Evolutionary conservation across 2,329 filamentous ascomycete genomes (phyloP).

Genomic region (Penicillium sp.): DNA sequence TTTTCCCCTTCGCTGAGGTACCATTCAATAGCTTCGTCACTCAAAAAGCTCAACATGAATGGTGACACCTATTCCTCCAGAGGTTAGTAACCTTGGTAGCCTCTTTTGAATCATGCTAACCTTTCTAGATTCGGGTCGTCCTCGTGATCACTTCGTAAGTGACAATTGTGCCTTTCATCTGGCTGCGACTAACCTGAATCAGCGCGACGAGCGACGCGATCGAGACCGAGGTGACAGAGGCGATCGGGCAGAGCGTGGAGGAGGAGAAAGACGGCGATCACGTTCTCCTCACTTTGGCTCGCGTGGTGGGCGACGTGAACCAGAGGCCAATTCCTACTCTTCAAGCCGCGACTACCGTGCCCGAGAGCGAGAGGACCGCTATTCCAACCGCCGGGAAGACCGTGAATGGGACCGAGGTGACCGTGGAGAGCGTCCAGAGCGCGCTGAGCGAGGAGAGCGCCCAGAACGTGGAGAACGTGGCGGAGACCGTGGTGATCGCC

Average conservation of each 20-base stretch:
- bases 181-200: slow-evolving; percentile 30
- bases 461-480: slow-evolving; percentile 40
- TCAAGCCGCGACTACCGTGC: slow-evolving; percentile 92
- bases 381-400: slow-evolving; percentile 75
- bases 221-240: slow-evolving; percentile 53
- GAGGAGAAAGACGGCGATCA: slow-evolving; percentile 73
- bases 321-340: slow-evolving; percentile 84
- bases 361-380: slow-evolving; percentile 90
- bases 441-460: slow-evolving; percentile 23
- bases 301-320: slow-evolving; percentile 71
- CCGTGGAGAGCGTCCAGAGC: slow-evolving; percentile 19
- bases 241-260: slow-evolving; percentile 54
- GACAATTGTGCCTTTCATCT: slow-evolving; percentile 15
- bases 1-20: slow-evolving; percentile 39
- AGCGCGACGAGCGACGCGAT: slow-evolving; percentile 57
- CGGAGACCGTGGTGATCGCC: slow-evolving; percentile 59
- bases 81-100: slow-evolving; percentile 59
- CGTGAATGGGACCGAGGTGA: slow-evolving; percentile 66
- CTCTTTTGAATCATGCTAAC: slow-evolving; percentile 33
- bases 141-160: slow-evolving; percentile 62
- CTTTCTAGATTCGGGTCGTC: slow-evolving; percentile 57
- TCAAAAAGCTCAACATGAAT: slow-evolving; percentile 69
- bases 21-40: slow-evolving; percentile 26
- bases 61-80: slow-evolving; percentile 80
- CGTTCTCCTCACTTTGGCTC: slow-evolving; percentile 81